phyloP scores from a whole-genome alignment of 176 grass and related monocot species.

The Avena insularis region DNA sequence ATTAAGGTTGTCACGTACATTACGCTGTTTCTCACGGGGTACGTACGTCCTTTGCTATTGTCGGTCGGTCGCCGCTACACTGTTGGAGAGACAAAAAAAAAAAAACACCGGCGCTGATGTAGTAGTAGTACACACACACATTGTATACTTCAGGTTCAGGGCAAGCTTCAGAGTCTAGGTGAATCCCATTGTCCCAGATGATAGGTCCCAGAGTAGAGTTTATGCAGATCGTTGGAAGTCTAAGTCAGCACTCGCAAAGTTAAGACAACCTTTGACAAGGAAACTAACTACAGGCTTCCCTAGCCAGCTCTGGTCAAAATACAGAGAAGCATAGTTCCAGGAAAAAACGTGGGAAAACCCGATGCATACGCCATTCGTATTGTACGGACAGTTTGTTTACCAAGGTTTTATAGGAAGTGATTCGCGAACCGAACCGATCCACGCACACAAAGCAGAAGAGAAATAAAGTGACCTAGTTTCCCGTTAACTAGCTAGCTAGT shows the following conservation, averaged over 20 bases:
- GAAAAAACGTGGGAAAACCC: not conserved
- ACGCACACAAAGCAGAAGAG: not conserved
- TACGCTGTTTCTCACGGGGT: not conserved
- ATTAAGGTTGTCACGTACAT: slow-evolving; percentile 15
- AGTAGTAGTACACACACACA: not conserved
- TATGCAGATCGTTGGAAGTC: not conserved
- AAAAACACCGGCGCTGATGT: not conserved
- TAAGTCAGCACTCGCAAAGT: not conserved
- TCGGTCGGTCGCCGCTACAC: not conserved
- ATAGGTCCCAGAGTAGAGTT: not conserved
- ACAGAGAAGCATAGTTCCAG: not conserved
- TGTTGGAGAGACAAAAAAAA: not conserved
- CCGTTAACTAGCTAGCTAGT: not conserved
- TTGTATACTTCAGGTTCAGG: not conserved
- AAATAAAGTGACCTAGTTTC: not conserved
- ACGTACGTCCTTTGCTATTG: not conserved
- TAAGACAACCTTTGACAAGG: not conserved
- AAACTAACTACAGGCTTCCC: not conserved
- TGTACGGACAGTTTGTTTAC: not conserved
- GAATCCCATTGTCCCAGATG: not conserved
- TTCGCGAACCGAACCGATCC: not conserved
- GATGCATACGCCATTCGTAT: not conserved
- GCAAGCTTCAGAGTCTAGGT: not conserved
- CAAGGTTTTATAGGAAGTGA: not conserved
- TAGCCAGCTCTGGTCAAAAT: not conserved